These are phyloP conservation scores for Coemansia sp. DNA, from an alignment of 192 early-diverging fungal species.

Conservation along the genomic window DNA sequence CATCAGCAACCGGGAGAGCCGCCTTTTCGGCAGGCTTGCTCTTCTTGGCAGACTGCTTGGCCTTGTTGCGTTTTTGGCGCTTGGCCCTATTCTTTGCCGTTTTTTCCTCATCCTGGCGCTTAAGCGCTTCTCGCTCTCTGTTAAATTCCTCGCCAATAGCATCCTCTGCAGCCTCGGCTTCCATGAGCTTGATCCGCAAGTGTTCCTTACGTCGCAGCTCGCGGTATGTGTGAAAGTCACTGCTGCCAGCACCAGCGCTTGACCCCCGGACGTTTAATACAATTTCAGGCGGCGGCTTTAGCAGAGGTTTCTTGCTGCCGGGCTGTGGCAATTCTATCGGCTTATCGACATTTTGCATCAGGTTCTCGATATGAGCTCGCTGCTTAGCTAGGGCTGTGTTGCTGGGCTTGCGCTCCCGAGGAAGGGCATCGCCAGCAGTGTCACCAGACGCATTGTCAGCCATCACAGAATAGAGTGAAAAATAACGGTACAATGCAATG, in stretches of 20 bases:
- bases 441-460: neutral
- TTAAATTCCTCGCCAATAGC: constrained; percentile 61
- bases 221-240: constrained; percentile 94
- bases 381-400: constrained; percentile 21
- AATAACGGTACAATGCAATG: neutral
- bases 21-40: neutral
- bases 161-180: constrained; percentile 52
- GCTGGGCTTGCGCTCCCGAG: constrained; percentile 5
- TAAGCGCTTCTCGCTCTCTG: constrained; percentile 63
- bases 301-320: neutral
- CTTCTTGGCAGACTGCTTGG: constrained; percentile 45
- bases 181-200: constrained; percentile 75
- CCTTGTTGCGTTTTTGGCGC: constrained; percentile 68
- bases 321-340: constrained; percentile 61
- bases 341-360: constrained; percentile 80
- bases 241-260: constrained; percentile 92
- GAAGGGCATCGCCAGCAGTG: neutral
- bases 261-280: constrained; percentile 89
- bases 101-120: constrained; percentile 69
- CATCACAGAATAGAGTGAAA: neutral
- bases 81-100: constrained; percentile 89
- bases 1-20: neutral
- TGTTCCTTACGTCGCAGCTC: constrained; percentile 83
- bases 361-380: constrained; percentile 36
- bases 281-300: constrained; percentile 76